phyloP scores from a whole-genome alignment of 2,329 filamentous ascomycete genomes.

The Sporothrix pseudoabietina region DNA sequence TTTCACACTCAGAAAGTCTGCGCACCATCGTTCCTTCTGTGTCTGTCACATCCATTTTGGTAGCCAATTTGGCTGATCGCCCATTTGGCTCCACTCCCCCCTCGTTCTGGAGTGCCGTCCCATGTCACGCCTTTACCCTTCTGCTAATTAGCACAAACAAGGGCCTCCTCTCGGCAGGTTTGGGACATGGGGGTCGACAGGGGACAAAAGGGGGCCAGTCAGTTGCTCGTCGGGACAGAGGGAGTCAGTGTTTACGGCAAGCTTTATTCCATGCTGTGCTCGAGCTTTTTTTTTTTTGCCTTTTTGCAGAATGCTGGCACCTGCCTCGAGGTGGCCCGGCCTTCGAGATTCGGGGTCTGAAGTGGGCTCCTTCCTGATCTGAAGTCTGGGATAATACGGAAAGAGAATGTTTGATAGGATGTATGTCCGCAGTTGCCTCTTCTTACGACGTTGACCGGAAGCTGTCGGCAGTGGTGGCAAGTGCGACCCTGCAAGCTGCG shows the following conservation, averaged over 20 bases:
- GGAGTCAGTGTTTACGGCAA: not conserved
- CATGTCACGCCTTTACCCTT: conserved; percentile 17
- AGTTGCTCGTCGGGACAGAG: not conserved
- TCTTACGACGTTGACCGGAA: not conserved
- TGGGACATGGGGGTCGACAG: conserved; percentile 20
- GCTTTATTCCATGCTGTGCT: not conserved
- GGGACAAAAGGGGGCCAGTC: conserved; percentile 23
- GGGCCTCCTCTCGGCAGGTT: conserved; percentile 11
- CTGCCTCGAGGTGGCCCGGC: not conserved
- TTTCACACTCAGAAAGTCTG: not conserved
- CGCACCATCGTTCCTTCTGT: conserved; percentile 6
- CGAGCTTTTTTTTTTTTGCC: not conserved
- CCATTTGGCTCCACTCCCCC: conserved; percentile 23
- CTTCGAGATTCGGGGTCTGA: not conserved
- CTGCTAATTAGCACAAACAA: conserved; percentile 28
- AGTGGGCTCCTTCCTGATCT: not conserved
- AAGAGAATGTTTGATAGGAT: not conserved
- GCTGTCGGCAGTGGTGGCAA: conserved; percentile 12
- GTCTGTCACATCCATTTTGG: conserved; percentile 13
- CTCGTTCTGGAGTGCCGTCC: conserved; percentile 27
- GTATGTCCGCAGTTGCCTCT: not conserved
- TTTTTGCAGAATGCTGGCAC: not conserved
- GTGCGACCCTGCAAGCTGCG: not conserved
- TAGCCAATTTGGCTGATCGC: conserved; percentile 33
- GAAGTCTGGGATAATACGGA: not conserved